Conservation (phyloP, 176 grass and related monocot genomes). For the Oryza meridionalis region DNA sequence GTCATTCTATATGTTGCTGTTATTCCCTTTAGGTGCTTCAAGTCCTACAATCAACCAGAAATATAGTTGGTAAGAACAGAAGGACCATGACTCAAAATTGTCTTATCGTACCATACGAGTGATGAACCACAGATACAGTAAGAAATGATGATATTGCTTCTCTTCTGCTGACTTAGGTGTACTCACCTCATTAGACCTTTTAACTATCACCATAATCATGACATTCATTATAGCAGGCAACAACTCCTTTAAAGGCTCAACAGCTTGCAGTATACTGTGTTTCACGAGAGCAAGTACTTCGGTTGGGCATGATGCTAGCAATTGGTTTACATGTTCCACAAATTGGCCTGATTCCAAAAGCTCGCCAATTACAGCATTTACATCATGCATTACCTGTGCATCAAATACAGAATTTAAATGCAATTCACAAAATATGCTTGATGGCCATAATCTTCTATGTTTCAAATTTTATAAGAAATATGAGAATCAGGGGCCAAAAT, state of each 20-base stretch:
- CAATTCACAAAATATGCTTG: slow-evolving; percentile 14
- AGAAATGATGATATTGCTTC: not conserved
- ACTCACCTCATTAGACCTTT: slow-evolving; percentile 92
- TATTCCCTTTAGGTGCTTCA: slow-evolving; percentile 95
- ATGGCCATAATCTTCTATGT: not conserved
- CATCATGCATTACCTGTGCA: slow-evolving; percentile 90
- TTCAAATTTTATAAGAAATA: slow-evolving; percentile 16
- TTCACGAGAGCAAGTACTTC: slow-evolving; percentile 81
- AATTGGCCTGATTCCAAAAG: slow-evolving; percentile 76
- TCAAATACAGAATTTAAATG: slow-evolving; percentile 15
- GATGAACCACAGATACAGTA: not conserved
- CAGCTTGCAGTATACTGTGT: slow-evolving; percentile 81
- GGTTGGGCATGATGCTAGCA: slow-evolving; percentile 66
- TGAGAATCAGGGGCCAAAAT: not conserved
- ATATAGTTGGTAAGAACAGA: slow-evolving; percentile 18
- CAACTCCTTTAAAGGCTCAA: slow-evolving; percentile 68
- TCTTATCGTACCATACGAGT: not conserved
- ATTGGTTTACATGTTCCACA: slow-evolving; percentile 60
- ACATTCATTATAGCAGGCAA: slow-evolving; percentile 80
- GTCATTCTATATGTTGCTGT: slow-evolving; percentile 97
- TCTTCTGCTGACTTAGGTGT: not conserved
- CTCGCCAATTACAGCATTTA: slow-evolving; percentile 57
- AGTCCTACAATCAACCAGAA: slow-evolving; percentile 57
- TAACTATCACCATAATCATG: slow-evolving; percentile 84
- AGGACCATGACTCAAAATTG: not conserved